These are phyloP conservation scores for Globisporangium sylvaticum DNA, from an alignment of 352 stramenopile genomes.

Conservation along the genomic window DNA sequence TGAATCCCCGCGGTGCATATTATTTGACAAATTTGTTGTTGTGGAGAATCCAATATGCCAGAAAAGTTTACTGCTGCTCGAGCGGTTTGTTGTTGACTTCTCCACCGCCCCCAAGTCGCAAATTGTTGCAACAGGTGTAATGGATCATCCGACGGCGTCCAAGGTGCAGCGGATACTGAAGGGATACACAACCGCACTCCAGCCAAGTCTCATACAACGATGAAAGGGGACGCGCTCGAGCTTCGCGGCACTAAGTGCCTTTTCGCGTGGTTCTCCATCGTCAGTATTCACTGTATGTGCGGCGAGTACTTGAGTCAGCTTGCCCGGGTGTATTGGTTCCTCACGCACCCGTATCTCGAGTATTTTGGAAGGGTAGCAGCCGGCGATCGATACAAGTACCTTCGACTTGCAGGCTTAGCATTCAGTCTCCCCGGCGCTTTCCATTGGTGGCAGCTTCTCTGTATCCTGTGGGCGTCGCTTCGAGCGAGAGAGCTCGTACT, in stretches of 20 bases:
- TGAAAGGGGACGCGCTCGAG: not conserved
- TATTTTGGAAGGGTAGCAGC: slow-evolving; percentile 3
- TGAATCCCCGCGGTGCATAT: not conserved
- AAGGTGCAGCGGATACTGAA: not conserved
- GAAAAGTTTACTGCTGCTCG: not conserved
- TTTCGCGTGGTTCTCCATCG: not conserved
- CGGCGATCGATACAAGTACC: not conserved
- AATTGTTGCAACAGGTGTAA: not conserved
- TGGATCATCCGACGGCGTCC: not conserved
- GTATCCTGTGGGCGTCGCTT: not conserved
- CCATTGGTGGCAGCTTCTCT: slow-evolving; percentile 7
- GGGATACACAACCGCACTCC: not conserved
- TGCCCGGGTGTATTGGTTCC: not conserved
- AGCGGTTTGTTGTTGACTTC: not conserved
- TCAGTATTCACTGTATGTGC: not conserved
- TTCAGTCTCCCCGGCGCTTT: not conserved
- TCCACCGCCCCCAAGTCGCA: not conserved
- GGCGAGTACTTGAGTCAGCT: slow-evolving; percentile 8
- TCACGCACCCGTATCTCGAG: slow-evolving; percentile 2
- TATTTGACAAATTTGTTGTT: not conserved
- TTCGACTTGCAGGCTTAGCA: not conserved
- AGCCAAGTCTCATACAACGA: not conserved
- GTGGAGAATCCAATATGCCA: not conserved
- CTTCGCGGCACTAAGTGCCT: not conserved
- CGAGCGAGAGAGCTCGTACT: slow-evolving; percentile 1